Evolutionary conservation across 148 eudicot genomes (phyloP), one percentile per base, ranked within the genome.

Genomic region (Rheum nobile): DNA sequence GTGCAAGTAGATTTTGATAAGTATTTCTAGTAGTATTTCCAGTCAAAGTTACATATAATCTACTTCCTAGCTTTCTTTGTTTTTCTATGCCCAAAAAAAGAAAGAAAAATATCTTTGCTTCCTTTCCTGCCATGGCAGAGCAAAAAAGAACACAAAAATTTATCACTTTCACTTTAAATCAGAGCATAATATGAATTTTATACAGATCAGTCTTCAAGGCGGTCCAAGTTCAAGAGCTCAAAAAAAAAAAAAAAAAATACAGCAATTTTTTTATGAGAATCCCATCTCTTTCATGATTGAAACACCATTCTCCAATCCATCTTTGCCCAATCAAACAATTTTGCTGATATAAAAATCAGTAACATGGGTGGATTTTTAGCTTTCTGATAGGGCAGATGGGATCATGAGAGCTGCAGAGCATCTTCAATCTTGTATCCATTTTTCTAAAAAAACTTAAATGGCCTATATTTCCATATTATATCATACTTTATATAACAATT

Each of bases 141-240:
- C 1, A 19, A 50, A 50, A 50, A 21, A 6, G 57, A 50, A 4
- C 0, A 21, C 57, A 50, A 50, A 50, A 50, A 8, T 50, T 50
- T n/a, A 65, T 65, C 70, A 65, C 31, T 65, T 31, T 29, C 70
- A 12, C 70, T 65, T 65, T 34, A 28, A 14, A 65, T 65, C 70
- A 65, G 37, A 17, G 1, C 72, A 34, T 17, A 68, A 68, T 22
- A 68, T 39, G 10, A 68, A 68, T 32, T 35, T 21, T 34, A 39
- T 29, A 67, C 34, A 47, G 26, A 55, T 59, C 76, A 81, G 82
- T 81, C 79, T 84, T 83, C 79, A 55, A 78, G 76, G 82, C 79
- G 89, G 89, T 85, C 87, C 84, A 86, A 79, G 42, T 80, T 44
- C 42, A 67, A 48, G 75, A 82, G 28, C 71, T 78, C 61, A 70